These are phyloP conservation scores for Sugiyamaella qingdaonensis DNA, from an alignment of 805 yeast genomes.

Conservation along the genomic window DNA sequence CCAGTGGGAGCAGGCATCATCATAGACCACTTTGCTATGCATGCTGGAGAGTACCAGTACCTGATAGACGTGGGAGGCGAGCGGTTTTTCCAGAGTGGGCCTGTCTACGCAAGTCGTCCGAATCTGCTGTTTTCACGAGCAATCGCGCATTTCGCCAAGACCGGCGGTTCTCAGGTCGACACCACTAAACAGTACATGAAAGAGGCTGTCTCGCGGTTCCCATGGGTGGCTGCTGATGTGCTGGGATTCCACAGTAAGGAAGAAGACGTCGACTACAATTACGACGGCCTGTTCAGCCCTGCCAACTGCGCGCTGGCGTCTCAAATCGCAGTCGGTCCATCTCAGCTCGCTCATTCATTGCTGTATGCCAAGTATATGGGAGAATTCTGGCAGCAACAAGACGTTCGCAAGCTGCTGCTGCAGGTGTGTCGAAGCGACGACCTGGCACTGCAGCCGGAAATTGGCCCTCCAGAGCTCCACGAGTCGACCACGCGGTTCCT, in stretches of 20 bases:
- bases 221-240: conserved; percentile 52
- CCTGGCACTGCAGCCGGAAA: conserved; percentile 2
- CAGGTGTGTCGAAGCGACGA: conserved; percentile 2
- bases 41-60: conserved; percentile 61
- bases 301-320: conserved; percentile 2
- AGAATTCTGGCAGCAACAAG: conserved; percentile 21
- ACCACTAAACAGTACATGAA: conserved; percentile 41
- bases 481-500: conserved; percentile 25
- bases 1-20: conserved; percentile 81
- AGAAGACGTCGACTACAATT: conserved; percentile 4
- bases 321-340: conserved; percentile 12
- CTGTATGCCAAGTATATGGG: conserved; percentile 23
- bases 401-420: conserved; percentile 15
- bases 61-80: conserved; percentile 51
- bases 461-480: neutral
- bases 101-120: conserved; percentile 62
- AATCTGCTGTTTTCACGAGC: conserved; percentile 64
- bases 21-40: conserved; percentile 71
- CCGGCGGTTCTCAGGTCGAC: conserved; percentile 35
- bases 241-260: conserved; percentile 28
- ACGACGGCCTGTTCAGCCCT: conserved; percentile 6
- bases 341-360: conserved; percentile 19
- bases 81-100: conserved; percentile 44
- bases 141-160: conserved; percentile 48
- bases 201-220: conserved; percentile 52